Conservation (phyloP, 306 rosid genomes). For the Castanea crenata region DNA sequence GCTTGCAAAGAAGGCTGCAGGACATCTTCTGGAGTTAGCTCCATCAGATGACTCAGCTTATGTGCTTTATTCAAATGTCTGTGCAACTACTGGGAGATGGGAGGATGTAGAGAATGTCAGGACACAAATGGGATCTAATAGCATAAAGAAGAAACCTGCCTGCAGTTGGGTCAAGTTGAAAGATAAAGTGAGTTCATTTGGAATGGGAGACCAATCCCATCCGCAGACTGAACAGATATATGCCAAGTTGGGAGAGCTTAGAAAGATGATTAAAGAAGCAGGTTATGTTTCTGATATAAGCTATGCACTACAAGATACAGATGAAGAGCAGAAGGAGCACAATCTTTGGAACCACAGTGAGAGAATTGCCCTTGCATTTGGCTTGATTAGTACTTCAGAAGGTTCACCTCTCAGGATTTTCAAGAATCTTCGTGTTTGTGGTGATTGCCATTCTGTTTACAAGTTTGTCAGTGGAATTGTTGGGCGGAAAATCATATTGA, state of each 20-base stretch:
- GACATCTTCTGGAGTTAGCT: constrained; percentile 61
- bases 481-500: constrained; percentile 60
- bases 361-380: constrained; percentile 87
- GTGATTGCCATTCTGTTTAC: constrained; percentile 91
- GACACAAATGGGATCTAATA: constrained; percentile 60
- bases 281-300: constrained; percentile 86
- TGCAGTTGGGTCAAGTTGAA: constrained; percentile 88
- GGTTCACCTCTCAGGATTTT: constrained; percentile 65
- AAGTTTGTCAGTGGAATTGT: constrained; percentile 61
- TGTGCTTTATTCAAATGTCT: constrained; percentile 82
- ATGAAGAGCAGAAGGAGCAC: constrained; percentile 89
- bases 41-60: constrained; percentile 85
- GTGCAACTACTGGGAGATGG: constrained; percentile 81
- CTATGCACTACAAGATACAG: constrained; percentile 79
- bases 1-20: constrained; percentile 70
- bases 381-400: constrained; percentile 62
- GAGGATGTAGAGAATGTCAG: constrained; percentile 76
- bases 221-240: constrained; percentile 47
- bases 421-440: constrained; percentile 93
- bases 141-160: constrained; percentile 76
- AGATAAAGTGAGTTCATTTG: constrained; percentile 63
- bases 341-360: constrained; percentile 97
- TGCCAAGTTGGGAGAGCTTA: constrained; percentile 66
- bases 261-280: constrained; percentile 62
- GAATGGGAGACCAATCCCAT: constrained; percentile 77